These are phyloP conservation scores for Entoloma clypeatum DNA, from an alignment of 1,284 basidiomycete genomes.

Conservation along the genomic window DNA sequence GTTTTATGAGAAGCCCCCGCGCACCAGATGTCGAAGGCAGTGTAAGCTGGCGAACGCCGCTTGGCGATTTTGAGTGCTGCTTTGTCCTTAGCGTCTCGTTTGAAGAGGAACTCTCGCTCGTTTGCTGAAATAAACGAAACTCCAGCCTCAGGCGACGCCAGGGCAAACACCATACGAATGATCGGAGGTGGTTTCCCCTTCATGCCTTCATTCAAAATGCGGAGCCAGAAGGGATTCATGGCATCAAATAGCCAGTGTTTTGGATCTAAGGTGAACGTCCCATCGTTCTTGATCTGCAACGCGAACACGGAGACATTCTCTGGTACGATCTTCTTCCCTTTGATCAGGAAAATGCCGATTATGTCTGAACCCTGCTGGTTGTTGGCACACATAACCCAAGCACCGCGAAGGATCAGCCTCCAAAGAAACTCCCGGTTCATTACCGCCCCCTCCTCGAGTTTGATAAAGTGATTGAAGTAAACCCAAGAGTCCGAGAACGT, in stretches of 20 bases:
- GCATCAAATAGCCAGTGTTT: slow-evolving; percentile 13
- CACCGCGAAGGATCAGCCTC: slow-evolving; percentile 23
- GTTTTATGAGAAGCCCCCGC: slow-evolving; percentile 9
- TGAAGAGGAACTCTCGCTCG: too few relatives aligned
- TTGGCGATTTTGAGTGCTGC: neutral
- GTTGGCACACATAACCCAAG: slow-evolving; percentile 23
- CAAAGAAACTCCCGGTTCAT: slow-evolving; percentile 20
- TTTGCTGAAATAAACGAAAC: too few relatives aligned
- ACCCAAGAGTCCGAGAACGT: slow-evolving; percentile 11
- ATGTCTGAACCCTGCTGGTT: slow-evolving; percentile 21
- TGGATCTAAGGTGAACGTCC: slow-evolving; percentile 4
- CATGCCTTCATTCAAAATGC: slow-evolving; percentile 16
- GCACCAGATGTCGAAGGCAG: slow-evolving; percentile 22
- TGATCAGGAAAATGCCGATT: slow-evolving; percentile 24
- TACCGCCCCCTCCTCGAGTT: slow-evolving; percentile 16
- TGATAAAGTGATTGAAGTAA: slow-evolving; percentile 30
- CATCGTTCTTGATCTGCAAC: slow-evolving; percentile 26
- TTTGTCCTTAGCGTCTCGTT: too few relatives aligned
- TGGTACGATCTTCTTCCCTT: slow-evolving; percentile 1
- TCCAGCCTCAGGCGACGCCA: too few relatives aligned
- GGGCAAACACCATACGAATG: slow-evolving; percentile 22
- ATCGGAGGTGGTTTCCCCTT: slow-evolving; percentile 17
- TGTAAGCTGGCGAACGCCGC: slow-evolving; percentile 7
- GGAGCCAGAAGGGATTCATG: slow-evolving; percentile 20
- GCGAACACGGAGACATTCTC: slow-evolving; percentile 23